These are phyloP conservation scores for Periconia digitata DNA, from an alignment of 2,329 filamentous ascomycete genomes.

Conservation along the genomic window DNA sequence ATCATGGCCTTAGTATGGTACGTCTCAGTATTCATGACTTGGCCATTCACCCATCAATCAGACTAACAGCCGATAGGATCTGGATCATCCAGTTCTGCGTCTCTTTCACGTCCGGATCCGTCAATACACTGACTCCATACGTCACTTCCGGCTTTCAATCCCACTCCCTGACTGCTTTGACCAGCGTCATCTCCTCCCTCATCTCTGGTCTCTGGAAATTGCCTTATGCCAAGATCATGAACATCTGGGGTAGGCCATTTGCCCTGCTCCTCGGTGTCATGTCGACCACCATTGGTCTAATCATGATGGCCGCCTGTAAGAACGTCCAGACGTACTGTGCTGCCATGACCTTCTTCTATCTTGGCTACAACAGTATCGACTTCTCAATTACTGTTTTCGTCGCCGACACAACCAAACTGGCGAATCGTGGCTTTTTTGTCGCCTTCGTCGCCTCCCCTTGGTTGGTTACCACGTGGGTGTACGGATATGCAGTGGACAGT, in stretches of 20 bases:
- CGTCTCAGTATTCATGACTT: conserved; percentile 1
- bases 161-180: conserved; percentile 43
- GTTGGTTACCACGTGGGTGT: conserved; percentile 36
- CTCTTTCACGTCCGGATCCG: conserved; percentile 47
- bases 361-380: conserved; percentile 62
- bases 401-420: conserved; percentile 66
- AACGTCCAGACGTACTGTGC: conserved; percentile 65
- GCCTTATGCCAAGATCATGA: conserved; percentile 47
- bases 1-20: conserved; percentile 33
- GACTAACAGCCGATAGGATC: conserved; percentile 18
- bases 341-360: conserved; percentile 67
- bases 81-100: conserved; percentile 52
- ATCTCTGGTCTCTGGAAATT: conserved; percentile 45
- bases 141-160: conserved; percentile 43
- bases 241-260: conserved; percentile 46
- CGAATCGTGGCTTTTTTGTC: conserved; percentile 63
- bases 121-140: conserved; percentile 43
- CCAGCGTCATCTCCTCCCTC: conserved; percentile 41
- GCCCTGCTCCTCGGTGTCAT: conserved; percentile 39
- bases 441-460: conserved; percentile 46
- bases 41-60: not conserved
- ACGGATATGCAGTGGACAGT: conserved; percentile 25
- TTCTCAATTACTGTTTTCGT: conserved; percentile 68
- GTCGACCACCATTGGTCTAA: conserved; percentile 48
- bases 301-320: conserved; percentile 68